Conservation (phyloP, 257 asterid genomes). For the Prunella vulgaris region DNA sequence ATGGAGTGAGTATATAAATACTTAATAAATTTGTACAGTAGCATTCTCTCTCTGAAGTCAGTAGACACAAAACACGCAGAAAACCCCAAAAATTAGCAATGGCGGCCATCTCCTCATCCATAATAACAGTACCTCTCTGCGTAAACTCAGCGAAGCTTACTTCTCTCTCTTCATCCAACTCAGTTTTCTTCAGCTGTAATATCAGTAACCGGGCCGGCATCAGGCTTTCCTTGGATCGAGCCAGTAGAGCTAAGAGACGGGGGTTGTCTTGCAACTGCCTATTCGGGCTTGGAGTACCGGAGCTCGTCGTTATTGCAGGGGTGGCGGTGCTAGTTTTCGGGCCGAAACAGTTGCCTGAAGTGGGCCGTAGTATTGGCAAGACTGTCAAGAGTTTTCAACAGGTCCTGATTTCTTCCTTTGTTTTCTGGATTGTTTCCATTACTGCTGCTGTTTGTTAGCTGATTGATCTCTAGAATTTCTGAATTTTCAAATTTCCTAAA, state of each 20-base stretch:
- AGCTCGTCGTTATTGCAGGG: conserved; percentile 80
- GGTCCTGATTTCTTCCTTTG: conserved; percentile 30
- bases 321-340: conserved; percentile 81
- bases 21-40: too few species aligned
- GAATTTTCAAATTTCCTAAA: not conserved
- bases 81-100: conserved; percentile 22
- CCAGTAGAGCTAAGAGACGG: conserved; percentile 27
- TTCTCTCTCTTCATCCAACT: conserved; percentile 49
- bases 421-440: not conserved
- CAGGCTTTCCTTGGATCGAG: conserved; percentile 23
- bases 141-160: conserved; percentile 27
- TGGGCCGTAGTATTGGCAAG: conserved; percentile 81
- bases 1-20: not conserved
- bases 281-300: conserved; percentile 94
- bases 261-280: conserved; percentile 64
- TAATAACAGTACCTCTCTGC: conserved; percentile 13
- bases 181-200: conserved; percentile 47
- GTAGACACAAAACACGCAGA: not conserved
- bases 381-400: conserved; percentile 91
- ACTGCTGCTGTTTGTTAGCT: not conserved
- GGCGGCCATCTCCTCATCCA: conserved; percentile 32
- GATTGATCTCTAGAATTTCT: not conserved
- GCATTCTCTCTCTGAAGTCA: not conserved
- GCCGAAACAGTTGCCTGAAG: conserved; percentile 80
- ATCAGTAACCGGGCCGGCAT: conserved; percentile 19